Evolutionary conservation across 2,329 filamentous ascomycete species (phyloP), one percentile per base, ranked within the genome.

Genomic region (Cadophora sp.): DNA sequence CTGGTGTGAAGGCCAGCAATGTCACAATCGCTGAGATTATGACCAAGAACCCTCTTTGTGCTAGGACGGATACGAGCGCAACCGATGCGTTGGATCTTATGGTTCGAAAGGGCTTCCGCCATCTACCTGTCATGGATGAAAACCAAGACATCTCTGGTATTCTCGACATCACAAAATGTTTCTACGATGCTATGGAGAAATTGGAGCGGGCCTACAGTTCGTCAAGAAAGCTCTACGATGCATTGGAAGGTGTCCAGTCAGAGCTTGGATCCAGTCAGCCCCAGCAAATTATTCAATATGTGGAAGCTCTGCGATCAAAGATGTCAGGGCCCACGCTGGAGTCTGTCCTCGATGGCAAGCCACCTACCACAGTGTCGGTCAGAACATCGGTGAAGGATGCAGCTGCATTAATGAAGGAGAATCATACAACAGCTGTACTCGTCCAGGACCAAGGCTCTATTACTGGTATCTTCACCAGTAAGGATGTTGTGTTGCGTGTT

Each of bases 161-260:
- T 73, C 84, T 99, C 64, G 96, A 99, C 80, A 99, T 99, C 75
- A 99, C 96, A 66, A 99, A 98, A 82, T 99, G 96, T 82, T 99
- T 99, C 81, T 99, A 99, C 81, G 96, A 99, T 81, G 96, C 96
- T 51, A 99, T 99, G 96, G 96, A 99, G 84, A 99, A 99, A 84
- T 83, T 99, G 68, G 96, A 99, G 84, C 91, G 96, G 61, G 96
- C 96, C 60, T 99, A 99, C 80, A 94, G 93, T 72, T 98, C 96
- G 18, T 99, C 96, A n/a, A 89, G 96, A 73, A 97, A 97, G 81
- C 87, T 99, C 24, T 98, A 99, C 79, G 96, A 98, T 83, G 96
- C 96, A 41, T 83, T 99, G 66, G 96, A 99, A 81, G 96, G 96
- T 79, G 96, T 99, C 3, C 96, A 99, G 81, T 97, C 95, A 1